These are phyloP conservation scores for Barnettozyma hawaiiensis DNA, from an alignment of 1,139 yeast genomes.

Conservation along the genomic window DNA sequence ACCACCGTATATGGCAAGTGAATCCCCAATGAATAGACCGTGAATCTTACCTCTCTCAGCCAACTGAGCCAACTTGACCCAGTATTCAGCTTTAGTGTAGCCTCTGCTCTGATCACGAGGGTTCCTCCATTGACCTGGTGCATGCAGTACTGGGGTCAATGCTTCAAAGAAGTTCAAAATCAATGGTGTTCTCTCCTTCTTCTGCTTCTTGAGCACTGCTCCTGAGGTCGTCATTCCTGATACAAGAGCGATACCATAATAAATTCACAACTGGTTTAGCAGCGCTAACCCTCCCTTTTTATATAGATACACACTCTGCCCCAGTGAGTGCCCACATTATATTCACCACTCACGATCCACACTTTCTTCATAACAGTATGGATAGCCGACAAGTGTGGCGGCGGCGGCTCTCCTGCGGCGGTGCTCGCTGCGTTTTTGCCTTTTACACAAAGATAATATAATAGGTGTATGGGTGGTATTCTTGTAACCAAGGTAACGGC, in stretches of 20 bases:
- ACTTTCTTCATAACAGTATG: neutral
- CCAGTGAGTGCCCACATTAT: too few species aligned
- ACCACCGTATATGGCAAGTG: slow-evolving; percentile 41
- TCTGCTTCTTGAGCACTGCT: slow-evolving; percentile 6
- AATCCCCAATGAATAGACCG: slow-evolving; percentile 43
- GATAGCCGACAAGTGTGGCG: slow-evolving; percentile 1
- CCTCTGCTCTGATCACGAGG: slow-evolving; percentile 32
- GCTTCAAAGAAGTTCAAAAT: slow-evolving; percentile 9
- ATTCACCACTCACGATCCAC: neutral
- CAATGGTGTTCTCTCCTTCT: slow-evolving; percentile 6
- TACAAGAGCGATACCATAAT: too few species aligned
- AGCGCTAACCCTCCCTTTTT: neutral
- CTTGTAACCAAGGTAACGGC: too few species aligned
- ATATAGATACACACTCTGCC: neutral
- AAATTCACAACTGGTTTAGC: neutral
- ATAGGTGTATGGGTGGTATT: neutral
- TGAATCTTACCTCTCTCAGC: slow-evolving; percentile 41
- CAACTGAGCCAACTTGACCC: slow-evolving; percentile 38
- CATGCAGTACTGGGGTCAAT: slow-evolving; percentile 31
- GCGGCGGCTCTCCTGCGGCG: too few species aligned
- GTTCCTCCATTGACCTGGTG: slow-evolving; percentile 37
- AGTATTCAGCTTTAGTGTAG: slow-evolving; percentile 36
- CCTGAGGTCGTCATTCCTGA: too few species aligned
- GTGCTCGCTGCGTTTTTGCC: too few species aligned
- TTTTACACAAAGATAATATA: too few species aligned